These are phyloP conservation scores for Scedosporium aurantiacum DNA, from an alignment of 2,329 filamentous ascomycete genomes.

Conservation along the genomic window DNA sequence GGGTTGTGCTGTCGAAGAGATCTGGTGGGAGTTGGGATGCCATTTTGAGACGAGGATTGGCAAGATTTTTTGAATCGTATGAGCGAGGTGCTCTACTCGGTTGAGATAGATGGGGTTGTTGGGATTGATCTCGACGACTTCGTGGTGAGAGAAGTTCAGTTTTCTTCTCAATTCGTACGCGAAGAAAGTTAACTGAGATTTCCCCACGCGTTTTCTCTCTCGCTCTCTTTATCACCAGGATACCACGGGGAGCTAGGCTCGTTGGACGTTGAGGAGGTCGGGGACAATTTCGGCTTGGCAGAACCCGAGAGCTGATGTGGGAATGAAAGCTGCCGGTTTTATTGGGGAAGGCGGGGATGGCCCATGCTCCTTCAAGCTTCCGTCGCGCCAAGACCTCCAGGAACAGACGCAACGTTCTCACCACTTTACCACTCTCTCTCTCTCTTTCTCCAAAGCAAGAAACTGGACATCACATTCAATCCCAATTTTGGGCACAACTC, in stretches of 20 bases:
- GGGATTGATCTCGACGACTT: too few relatives aligned
- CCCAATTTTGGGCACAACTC: not conserved
- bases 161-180: too few relatives aligned
- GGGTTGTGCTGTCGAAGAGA: constrained; percentile 48
- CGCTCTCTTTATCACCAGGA: too few relatives aligned
- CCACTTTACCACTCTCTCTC: not conserved
- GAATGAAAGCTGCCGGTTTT: not conserved
- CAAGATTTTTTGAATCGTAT: not conserved
- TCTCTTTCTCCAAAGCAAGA: not conserved
- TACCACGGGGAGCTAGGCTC: too few relatives aligned
- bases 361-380: not conserved
- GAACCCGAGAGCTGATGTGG: not conserved
- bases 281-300: not conserved
- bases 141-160: too few relatives aligned
- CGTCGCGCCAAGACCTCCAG: too few relatives aligned
- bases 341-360: not conserved
- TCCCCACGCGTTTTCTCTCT: too few relatives aligned
- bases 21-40: constrained; percentile 29
- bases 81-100: not conserved
- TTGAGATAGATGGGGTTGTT: not conserved
- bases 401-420: too few relatives aligned
- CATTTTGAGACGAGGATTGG: not conserved
- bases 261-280: not conserved
- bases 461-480: not conserved
- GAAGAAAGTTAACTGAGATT: too few relatives aligned